Base-by-base conservation (phyloP, 305 asterid species). In the Galium porrigens region DNA sequence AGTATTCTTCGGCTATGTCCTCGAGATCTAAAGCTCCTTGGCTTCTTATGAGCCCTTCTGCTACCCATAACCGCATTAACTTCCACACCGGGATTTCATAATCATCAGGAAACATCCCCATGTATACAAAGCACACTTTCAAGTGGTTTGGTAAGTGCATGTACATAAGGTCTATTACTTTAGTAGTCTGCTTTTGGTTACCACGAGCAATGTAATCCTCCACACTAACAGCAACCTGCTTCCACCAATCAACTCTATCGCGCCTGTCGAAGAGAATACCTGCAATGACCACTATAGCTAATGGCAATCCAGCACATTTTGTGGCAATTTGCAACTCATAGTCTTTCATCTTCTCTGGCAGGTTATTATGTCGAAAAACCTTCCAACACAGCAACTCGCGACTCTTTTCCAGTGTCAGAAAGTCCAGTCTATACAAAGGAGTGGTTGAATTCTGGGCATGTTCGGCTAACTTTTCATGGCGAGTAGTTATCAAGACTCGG, bases 21-120 rank as follows among this genome's bases (percentile, higher is more conserved):
- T 58, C 63, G 0, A 6, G 10, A 12, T 32, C 37, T 2, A 58
- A 33, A 14, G 0, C 36, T 2, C 63, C 44, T 6, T 3, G 14
- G 1, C 9, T 14, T n/a, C 27, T 37, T 33, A 58, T 33, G 3
- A 58, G 29, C 63, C 63, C 63, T 58, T 58, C 63, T n/a, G 63
- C 63, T 0, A 58, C 4, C 63, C 63, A 58, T 33, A 58, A 32
- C 6, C 63, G 22, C 7, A 34, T 6, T 6, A 58, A 15, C 22
- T 58, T 58, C 63, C 63, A 58, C 14, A 58, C 63, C 0, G 63
- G 63, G 14, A 58, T 58, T 11, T 58, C 63, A 58, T 30, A 32
- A n/a, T 58, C 63, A 0, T 58, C 63, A 0, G 63, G 46, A 58
- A 58, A 58, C n/a, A 58, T 1, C 14, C 63, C 63, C 7, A 58